phyloP scores from a whole-genome alignment of 305 asterid genomes.

The Plantago coronopus region DNA sequence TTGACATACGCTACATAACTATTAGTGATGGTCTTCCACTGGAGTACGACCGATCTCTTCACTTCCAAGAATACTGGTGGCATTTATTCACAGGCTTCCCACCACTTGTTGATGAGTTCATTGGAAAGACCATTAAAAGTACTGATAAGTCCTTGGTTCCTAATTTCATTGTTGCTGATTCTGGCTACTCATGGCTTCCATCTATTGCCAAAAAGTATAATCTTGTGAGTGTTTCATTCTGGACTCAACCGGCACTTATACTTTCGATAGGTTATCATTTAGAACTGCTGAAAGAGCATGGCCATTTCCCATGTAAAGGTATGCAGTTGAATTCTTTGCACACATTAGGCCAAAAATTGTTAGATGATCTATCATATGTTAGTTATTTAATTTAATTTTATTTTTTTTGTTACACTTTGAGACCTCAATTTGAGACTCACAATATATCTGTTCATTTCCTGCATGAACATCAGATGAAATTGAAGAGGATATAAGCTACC shows the following conservation, averaged over 20 bases:
- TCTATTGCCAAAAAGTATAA: constrained; percentile 28
- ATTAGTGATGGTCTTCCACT: constrained; percentile 41
- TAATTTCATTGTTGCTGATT: constrained; percentile 32
- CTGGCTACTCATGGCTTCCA: constrained; percentile 27
- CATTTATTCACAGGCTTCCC: constrained; percentile 29
- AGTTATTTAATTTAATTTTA: too few species aligned
- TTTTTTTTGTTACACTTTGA: too few species aligned
- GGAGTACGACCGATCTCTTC: constrained; percentile 28
- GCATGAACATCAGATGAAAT: constrained; percentile 5
- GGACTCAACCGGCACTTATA: constrained; percentile 40
- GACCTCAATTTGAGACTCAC: constrained; percentile 4
- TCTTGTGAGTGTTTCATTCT: constrained; percentile 34
- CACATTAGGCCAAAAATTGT: too few species aligned
- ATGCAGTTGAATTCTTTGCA: neutral
- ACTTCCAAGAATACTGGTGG: constrained; percentile 31
- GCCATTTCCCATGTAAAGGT: constrained; percentile 24
- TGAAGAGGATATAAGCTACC: constrained; percentile 24
- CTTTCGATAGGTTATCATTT: constrained; percentile 22
- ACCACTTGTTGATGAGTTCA: constrained; percentile 34
- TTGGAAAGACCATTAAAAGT: constrained; percentile 18
- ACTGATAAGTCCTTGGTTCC: constrained; percentile 19
- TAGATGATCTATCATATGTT: too few species aligned
- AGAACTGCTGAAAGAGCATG: constrained; percentile 23
- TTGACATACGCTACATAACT: constrained; percentile 41
- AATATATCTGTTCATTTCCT: neutral